A percentile compares a stretch with the other conserved stretches of the same genome.
Evolutionary conservation across 768 basidiomycete genomes (phyloP).

Genomic region (Nevesoporus exiguus): DNA sequence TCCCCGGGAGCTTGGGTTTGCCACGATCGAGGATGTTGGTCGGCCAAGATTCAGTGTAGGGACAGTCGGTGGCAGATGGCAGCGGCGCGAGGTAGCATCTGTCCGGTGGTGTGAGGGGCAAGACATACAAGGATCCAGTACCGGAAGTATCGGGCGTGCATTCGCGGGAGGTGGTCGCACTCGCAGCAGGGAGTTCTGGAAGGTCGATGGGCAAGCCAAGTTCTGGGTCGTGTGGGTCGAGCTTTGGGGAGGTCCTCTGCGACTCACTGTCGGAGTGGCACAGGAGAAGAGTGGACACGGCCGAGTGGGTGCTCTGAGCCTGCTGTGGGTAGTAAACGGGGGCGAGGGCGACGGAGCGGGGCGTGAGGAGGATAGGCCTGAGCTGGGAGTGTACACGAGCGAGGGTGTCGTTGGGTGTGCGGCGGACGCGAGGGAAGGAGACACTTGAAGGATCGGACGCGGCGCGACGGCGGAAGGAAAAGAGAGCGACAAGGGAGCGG

Average conservation of each 20-base stretch:
- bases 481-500: conserved; percentile 24
- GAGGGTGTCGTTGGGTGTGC: conserved; percentile 7
- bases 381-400: conserved; percentile 13
- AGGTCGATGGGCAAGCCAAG: conserved; percentile 12
- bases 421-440: conserved; percentile 4
- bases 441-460: conserved; percentile 11
- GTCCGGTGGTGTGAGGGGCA: conserved; percentile 26
- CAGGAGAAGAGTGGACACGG: conserved; percentile 15
- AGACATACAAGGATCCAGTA: not conserved
- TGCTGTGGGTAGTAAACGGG: not conserved
- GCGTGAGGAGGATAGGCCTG: conserved; percentile 21
- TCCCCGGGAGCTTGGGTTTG: conserved; percentile 12
- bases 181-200: not conserved
- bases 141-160: conserved; percentile 10
- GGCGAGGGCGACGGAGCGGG: conserved; percentile 3
- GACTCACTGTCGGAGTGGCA: not conserved
- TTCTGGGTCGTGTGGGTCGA: conserved; percentile 12
- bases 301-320: conserved; percentile 6
- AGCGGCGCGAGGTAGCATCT: conserved; percentile 19
- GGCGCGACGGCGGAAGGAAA: conserved; percentile 15
- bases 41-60: conserved; percentile 24
- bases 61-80: conserved; percentile 18
- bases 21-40: conserved; percentile 1
- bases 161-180: not conserved
- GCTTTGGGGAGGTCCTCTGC: conserved; percentile 20